Base-by-base conservation (phyloP, 345 rosid genomes). In the Linum trigynum region DNA sequence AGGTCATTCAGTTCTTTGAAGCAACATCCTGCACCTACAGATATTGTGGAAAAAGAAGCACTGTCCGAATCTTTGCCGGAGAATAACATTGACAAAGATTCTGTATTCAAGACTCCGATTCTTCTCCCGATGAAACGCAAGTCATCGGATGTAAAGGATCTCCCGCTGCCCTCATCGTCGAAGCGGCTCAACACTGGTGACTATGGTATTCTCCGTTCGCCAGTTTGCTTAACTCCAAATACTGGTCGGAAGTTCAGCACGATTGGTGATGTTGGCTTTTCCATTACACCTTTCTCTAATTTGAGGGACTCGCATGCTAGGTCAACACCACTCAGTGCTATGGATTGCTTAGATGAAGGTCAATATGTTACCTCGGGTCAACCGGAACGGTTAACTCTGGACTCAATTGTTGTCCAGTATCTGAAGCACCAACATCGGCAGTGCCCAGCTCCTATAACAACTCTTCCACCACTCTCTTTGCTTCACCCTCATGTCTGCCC, bases 381-480 rank as follows among this genome's bases (percentile, higher is more conserved):
- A 63, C 58, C 51, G 67, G 99, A 94, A 74, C 79, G 97, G 55
- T 72, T 88, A 76, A 84, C 96, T 67, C 79, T 94, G 39, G 97
- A 94, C 71, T 80, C 90, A 59, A 73, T 94, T 57, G 95, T 94
- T 59, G 88, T 94, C 79, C 99, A 94, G 78, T 90, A 85, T 78
- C 75, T 94, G 75, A 94, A 94, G 79, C 97, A 94, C 69, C 99
- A 90, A 68, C 99, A 94, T 79, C 90, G 99, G 59, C 99, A 94
- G 74, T 94, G 99, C 75, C 95, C 87, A 64, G 99, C 99, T 72
- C 99, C 99, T 55, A 85, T 94, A 71, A 90, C 99, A 5, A 94
- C 99, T 70, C 91, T 94, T 61, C 99, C 99, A 10, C 97, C 99
- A 32, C 86, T 94, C 71, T 90, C 97, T 68, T 92, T 94, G 57